These are phyloP conservation scores for Penicillium sclerotigenum DNA, from an alignment of 2,329 filamentous ascomycete genomes.

Conservation along the genomic window DNA sequence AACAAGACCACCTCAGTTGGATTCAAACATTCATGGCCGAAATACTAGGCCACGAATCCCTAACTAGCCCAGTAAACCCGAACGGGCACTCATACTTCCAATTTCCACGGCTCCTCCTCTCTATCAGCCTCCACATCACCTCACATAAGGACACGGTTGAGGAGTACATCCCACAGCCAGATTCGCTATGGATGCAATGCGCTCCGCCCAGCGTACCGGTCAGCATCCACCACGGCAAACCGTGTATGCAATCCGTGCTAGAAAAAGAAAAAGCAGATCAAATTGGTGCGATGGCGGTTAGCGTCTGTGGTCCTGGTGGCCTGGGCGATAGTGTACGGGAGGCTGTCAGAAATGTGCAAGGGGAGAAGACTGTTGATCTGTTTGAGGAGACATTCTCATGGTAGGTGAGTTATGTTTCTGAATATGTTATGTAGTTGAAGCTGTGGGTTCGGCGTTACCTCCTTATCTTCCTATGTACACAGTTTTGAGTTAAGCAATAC, in stretches of 20 bases:
- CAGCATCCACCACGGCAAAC: slow-evolving; percentile 26
- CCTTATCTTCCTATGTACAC: neutral
- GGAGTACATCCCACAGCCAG: slow-evolving; percentile 22
- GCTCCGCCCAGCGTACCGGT: slow-evolving; percentile 28
- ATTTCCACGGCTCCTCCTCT: slow-evolving; percentile 25
- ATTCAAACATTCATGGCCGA: slow-evolving; percentile 36
- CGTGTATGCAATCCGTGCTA: slow-evolving; percentile 25
- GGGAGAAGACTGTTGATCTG: slow-evolving; percentile 33
- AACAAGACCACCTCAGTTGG: slow-evolving; percentile 34
- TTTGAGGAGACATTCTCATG: slow-evolving; percentile 40
- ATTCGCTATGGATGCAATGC: slow-evolving; percentile 27
- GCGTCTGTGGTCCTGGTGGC: slow-evolving; percentile 38
- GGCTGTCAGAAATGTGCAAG: slow-evolving; percentile 30
- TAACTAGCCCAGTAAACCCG: slow-evolving; percentile 18
- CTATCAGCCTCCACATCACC: slow-evolving; percentile 31
- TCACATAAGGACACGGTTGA: slow-evolving; percentile 23
- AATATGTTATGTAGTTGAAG: neutral
- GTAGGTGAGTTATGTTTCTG: slow-evolving; percentile 16
- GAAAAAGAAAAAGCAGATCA: slow-evolving; percentile 29
- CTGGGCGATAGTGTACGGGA: slow-evolving; percentile 38
- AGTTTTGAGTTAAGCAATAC: neutral
- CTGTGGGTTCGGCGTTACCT: neutral
- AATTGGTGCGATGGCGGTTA: slow-evolving; percentile 37
- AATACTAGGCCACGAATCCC: slow-evolving; percentile 27
- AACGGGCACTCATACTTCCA: slow-evolving; percentile 28